Evolutionary conservation across 345 rosid species (phyloP), one percentile per base, ranked within the genome.

Genomic region (Ailanthus altissimus): DNA sequence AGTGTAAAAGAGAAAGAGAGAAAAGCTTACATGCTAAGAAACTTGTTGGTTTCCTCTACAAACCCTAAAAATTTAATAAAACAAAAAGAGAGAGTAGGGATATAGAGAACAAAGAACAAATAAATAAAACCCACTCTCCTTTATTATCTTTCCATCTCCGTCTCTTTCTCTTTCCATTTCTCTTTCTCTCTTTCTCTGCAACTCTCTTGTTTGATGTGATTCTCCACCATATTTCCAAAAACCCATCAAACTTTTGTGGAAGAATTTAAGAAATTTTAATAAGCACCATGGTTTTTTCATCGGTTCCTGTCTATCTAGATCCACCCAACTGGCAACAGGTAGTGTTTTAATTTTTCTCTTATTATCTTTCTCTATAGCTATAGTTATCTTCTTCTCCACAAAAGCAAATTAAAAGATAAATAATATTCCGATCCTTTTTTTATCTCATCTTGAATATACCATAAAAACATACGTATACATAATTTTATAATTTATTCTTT

Each of bases 261-360:
- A 82, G 82, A 25, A 85, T 32, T 32, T 32, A 82, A 83, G 71
- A 78, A 64, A 69, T 56, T 69, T 72, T 26, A 78, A 75, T 72
- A 70, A 73, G 23, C 58, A 78, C 82, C 81, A 90, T 90, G 94
- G 88, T 78, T 82, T 90, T 88, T 84, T 73, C 91, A 60, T 89
- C 94, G 50, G 61, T 78, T 86, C 90, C 90, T 53, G 71, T 82
- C 82, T 89, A 88, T 82, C 81, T 87, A 69, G 94, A 89, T 88
- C 88, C 88, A 65, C 87, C 89, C 77, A 84, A 80, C 82, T 89
- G 94, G 94, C 91, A 79, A 16, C 88, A 86, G 90, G 92, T 88
- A 72, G 12, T 67, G 66, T 25, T 65, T 76, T 46, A 18, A 38
- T 63, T 53, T 18, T 67, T 73, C 47, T 51, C 50, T 60, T 45